phyloP scores from a whole-genome alignment of 2,329 filamentous ascomycete genomes.

The Tolypocladium album region DNA sequence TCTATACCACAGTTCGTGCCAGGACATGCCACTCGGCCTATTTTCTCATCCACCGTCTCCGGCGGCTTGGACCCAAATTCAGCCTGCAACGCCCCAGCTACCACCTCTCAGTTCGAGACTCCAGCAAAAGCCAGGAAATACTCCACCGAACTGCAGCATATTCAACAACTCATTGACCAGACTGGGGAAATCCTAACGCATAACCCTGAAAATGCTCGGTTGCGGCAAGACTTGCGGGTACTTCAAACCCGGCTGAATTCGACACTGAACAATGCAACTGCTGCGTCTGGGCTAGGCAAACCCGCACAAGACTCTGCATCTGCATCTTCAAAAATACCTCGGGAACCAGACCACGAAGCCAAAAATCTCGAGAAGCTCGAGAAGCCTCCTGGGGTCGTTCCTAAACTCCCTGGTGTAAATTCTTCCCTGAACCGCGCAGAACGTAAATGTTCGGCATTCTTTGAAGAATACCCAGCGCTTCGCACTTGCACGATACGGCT shows the following conservation, averaged over 20 bases:
- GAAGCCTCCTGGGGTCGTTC: no score
- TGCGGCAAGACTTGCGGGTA: constrained; percentile 13
- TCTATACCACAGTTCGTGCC: not conserved
- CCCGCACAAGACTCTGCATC: not conserved
- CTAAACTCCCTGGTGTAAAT: not conserved
- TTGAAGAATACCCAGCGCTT: not conserved
- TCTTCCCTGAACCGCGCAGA: not conserved
- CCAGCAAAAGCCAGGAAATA: not conserved
- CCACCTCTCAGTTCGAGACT: not conserved
- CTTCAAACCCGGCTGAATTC: constrained; percentile 18
- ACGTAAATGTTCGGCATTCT: not conserved
- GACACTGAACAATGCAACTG: constrained; percentile 15
- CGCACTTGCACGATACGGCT: not conserved
- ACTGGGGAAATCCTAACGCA: constrained; percentile 13
- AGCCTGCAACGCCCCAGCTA: not conserved
- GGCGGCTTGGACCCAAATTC: not conserved
- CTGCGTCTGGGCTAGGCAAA: not conserved
- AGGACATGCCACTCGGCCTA: not conserved
- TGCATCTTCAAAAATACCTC: not conserved
- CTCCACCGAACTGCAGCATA: constrained; percentile 9
- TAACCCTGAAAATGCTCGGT: constrained; percentile 9
- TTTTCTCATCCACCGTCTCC: not conserved
- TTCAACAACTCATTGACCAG: constrained; percentile 16
- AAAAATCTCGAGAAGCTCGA: not conserved
- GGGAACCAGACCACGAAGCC: not conserved